Conservation (phyloP, 768 basidiomycete genomes). For the Suillus subalutaceus region DNA sequence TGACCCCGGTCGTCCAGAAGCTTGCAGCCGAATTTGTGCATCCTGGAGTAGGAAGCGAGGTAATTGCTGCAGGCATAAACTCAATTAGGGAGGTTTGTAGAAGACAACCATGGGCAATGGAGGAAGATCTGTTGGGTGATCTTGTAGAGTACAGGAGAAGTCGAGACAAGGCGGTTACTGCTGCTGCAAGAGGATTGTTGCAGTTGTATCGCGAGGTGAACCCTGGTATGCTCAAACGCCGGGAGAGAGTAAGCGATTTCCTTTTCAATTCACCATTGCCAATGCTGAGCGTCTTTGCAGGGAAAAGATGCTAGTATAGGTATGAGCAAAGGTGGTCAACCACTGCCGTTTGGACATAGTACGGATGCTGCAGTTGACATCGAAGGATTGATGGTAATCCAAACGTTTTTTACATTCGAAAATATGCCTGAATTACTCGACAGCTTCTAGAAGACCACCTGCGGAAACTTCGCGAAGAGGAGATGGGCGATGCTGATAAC, state of each 20-base stretch:
- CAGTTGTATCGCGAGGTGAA: conserved; percentile 96
- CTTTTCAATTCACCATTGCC: not conserved
- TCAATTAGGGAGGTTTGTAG: conserved; percentile 93
- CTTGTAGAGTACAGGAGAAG: conserved; percentile 95
- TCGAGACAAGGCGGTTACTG: conserved; percentile 88
- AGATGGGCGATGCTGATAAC: conserved; percentile 51
- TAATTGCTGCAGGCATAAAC: conserved; percentile 96
- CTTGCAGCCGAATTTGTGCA: conserved; percentile 96
- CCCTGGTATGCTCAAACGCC: conserved; percentile 85
- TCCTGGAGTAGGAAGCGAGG: conserved; percentile 93
- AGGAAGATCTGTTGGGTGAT: conserved; percentile 90
- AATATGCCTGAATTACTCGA: not conserved
- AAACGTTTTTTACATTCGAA: not conserved
- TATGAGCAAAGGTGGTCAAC: conserved; percentile 60
- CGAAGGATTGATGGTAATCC: conserved; percentile 83
- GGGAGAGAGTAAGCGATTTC: conserved; percentile 68
- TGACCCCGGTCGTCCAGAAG: conserved; percentile 89
- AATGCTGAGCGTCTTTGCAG: conserved; percentile 37
- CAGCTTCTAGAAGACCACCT: conserved; percentile 91
- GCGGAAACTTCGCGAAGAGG: conserved; percentile 67
- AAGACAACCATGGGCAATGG: conserved; percentile 96
- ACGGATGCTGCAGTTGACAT: conserved; percentile 79
- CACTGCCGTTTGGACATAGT: conserved; percentile 82
- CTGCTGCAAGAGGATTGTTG: conserved; percentile 85
- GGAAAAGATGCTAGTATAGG: conserved; percentile 92